These are phyloP conservation scores for Blepharisma undulans DNA, from an alignment of 169 alveolate genomes.

Conservation along the genomic window DNA sequence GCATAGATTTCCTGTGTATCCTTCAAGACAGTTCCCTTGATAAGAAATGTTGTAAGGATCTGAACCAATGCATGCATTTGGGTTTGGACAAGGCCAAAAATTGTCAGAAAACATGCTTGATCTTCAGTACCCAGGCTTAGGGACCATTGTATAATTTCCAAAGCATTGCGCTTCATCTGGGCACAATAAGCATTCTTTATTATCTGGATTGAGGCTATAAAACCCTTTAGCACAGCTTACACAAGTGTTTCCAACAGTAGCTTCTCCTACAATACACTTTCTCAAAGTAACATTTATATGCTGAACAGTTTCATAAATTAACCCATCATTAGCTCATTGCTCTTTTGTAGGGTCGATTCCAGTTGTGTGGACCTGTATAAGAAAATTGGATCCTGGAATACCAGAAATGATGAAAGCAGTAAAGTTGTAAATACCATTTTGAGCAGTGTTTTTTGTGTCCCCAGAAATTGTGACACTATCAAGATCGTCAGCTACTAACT, in stretches of 20 bases:
- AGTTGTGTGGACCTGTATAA: background rate
- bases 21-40: constrained; percentile 5
- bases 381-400: background rate
- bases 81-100: constrained; percentile 4
- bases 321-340: background rate
- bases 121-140: constrained; percentile 23
- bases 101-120: background rate
- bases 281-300: background rate
- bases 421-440: background rate
- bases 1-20: background rate
- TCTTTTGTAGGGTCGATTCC: background rate
- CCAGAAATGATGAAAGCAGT: background rate
- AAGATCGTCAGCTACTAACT: background rate
- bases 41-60: background rate
- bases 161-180: background rate
- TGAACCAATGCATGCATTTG: constrained; percentile 27
- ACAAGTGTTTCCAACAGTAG: background rate
- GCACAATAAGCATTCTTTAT: background rate
- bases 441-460: background rate
- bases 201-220: background rate
- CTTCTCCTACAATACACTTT: constrained; percentile 5
- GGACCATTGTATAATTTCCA: constrained; percentile 12
- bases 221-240: background rate
- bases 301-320: background rate
- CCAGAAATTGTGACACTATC: background rate